Evolutionary conservation across 129 eudicot species (phyloP), one percentile per base, ranked within the genome.

Genomic region (Heracleum sosnowskyi): DNA sequence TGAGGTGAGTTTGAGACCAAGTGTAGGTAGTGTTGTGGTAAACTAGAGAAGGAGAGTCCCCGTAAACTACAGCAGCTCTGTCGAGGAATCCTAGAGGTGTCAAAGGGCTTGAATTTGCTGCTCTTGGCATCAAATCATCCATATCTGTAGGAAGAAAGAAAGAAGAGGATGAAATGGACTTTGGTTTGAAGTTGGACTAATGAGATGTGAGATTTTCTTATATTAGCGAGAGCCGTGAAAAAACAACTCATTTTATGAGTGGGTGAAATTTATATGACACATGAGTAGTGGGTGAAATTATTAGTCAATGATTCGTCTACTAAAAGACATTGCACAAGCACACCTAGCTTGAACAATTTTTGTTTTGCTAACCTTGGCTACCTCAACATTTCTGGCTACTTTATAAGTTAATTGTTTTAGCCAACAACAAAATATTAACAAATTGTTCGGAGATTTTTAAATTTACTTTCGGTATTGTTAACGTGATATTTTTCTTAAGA

Each of bases 61-160:
- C 89, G 76, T 77, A 92, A 8, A 90, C 87, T 24, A 78, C 77
- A 81, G 96, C 89, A 20, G 93, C 87, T 33, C 97, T 77, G n/a
- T 90, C 93, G 6, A 92, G 79, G 84, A 90, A 92, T 1, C 79
- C 77, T 4, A 92, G 36, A 28, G 97, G 97, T 2, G 96, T 85
- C 0, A 90, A 76, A 24, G 97, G 96, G 53, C 82, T 57, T 33
- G 96, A 90, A 46, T 92, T 92, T 73, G 91, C 84, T 29, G 77
- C 17, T 16, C 76, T 81, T 1, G 86, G 87, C 44, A 83, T 36
- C 29, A 76, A 70, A 36, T 85, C 86, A 18, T 69, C 74, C 74
- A 69, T 69, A 26, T 26, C 17, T 60, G 6, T 55, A 24, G 4
- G 13, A 2, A 55, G 64, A 9, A 2, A 55, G 64, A 9, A 55